Evolutionary conservation across 257 asterid species (phyloP), one percentile per base, ranked within the genome.

Genomic region (Rubia yunnanensis): DNA sequence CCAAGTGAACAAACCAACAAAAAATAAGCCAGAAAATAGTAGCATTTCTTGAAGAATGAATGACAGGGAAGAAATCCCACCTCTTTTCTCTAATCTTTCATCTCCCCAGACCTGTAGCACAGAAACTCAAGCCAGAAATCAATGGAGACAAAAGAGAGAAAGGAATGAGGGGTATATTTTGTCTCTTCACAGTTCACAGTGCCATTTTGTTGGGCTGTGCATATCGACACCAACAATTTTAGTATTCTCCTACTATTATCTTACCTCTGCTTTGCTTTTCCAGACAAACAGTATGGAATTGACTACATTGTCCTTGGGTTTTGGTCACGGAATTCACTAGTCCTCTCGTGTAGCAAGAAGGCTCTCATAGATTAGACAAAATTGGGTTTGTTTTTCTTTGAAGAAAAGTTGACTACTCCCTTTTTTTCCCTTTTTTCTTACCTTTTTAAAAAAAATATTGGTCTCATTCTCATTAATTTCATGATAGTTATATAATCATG

Each of bases 91-190:
- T 7, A 15, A 23, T 62, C 54, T 24, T 62, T 62, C 18, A 27
- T 39, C 7, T 63, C 35, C 15, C 59, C 32, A 69, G 66, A 44
- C 7, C 52, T 44, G 52, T 15, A 41, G 59, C 61, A 65, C 67
- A 64, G 24, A 31, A 23, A 46, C 6, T 30, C 38, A n/a, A 55
- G 34, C 49, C 5, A 41, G 5, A 41, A 41, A 44, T 4, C 52
- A 44, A 44, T 44, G 52, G 22, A 44, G 52, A 44, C 52, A 20
- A 13, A 46, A 27, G 56, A 63, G 32, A 41, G 50, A 59, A 44
- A n/a, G 22, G 38, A 58, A 58, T 58, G 44, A 31, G 69, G 53
- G 82, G 74, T 66, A 78, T 46, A 22, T 32, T n/a, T 74, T 79
- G 81, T 84, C 81, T 72, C 59, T 53, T 53, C 62, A 11, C 36